phyloP scores from a whole-genome alignment of 1,284 basidiomycete species.

The Austroboletus olivaceoglutinosus region DNA sequence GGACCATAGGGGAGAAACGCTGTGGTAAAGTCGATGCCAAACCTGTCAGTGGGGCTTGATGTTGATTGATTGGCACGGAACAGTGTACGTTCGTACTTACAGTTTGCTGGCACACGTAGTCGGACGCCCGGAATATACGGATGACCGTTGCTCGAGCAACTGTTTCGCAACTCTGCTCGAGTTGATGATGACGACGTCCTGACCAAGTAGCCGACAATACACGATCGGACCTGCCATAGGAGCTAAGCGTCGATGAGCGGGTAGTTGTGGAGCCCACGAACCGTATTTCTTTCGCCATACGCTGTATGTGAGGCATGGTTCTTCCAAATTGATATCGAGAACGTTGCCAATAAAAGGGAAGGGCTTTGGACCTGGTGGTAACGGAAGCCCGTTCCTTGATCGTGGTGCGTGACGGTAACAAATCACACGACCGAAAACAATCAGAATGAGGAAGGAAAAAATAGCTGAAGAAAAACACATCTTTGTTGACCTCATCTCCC shows the following conservation, averaged over 20 bases:
- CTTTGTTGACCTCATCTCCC: background rate
- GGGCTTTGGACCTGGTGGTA: slow-evolving; percentile 36
- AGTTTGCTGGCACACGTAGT: slow-evolving; percentile 23
- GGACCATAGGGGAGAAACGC: slow-evolving; percentile 33
- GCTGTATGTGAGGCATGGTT: slow-evolving; percentile 40
- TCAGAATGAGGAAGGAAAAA: slow-evolving; percentile 10
- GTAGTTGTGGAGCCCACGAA: slow-evolving; percentile 1
- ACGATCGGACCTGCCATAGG: slow-evolving; percentile 26
- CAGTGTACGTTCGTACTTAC: slow-evolving; percentile 8
- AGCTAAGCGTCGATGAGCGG: background rate
- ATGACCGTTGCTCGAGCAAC: slow-evolving; percentile 31
- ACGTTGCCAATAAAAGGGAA: slow-evolving; percentile 41
- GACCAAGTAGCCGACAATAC: slow-evolving; percentile 26
- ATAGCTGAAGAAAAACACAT: slow-evolving; percentile 16
- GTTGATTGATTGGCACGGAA: background rate
- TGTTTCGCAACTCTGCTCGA: slow-evolving; percentile 27
- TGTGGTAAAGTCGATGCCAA: slow-evolving; percentile 33
- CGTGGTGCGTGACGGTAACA: slow-evolving; percentile 6
- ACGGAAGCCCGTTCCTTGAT: slow-evolving; percentile 12
- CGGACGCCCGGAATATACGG: slow-evolving; percentile 30
- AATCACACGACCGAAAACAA: slow-evolving; percentile 16
- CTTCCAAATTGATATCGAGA: slow-evolving; percentile 42
- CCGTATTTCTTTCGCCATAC: slow-evolving; percentile 30
- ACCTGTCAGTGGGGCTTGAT: slow-evolving; percentile 14
- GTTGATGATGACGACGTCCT: slow-evolving; percentile 29